These are phyloP conservation scores for Lactifluus volemus DNA, from an alignment of 768 basidiomycete species.

Conservation along the genomic window DNA sequence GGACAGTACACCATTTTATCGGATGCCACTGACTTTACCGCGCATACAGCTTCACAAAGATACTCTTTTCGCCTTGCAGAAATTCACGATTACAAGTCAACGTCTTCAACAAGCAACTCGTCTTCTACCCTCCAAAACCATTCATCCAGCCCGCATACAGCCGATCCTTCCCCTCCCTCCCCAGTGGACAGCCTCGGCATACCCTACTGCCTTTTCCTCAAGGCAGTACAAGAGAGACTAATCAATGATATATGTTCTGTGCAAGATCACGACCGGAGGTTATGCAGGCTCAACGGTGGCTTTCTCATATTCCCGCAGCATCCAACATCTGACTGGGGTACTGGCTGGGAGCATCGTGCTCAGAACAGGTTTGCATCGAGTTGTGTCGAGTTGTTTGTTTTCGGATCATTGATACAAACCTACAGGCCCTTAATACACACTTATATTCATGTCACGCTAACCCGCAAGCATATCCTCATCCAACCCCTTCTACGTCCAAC, in stretches of 20 bases:
- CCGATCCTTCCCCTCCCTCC: slow-evolving; percentile 18
- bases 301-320: slow-evolving; percentile 47
- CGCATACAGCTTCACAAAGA: slow-evolving; percentile 32
- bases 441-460: slow-evolving; percentile 25
- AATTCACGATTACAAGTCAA: slow-evolving; percentile 46
- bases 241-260: slow-evolving; percentile 40
- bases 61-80: slow-evolving; percentile 39
- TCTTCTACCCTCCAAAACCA: slow-evolving; percentile 27
- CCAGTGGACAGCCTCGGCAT: slow-evolving; percentile 38
- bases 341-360: slow-evolving; percentile 52
- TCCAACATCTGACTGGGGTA: slow-evolving; percentile 48
- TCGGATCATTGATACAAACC: slow-evolving; percentile 13
- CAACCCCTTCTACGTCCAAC: slow-evolving; percentile 54
- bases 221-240: slow-evolving; percentile 48
- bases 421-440: slow-evolving; percentile 51
- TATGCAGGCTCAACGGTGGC: slow-evolving; percentile 50
- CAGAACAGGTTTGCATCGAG: slow-evolving; percentile 34
- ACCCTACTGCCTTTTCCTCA: slow-evolving; percentile 41
- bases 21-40: slow-evolving; percentile 2
- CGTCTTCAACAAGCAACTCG: slow-evolving; percentile 34
- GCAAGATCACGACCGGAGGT: slow-evolving; percentile 25
- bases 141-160: slow-evolving; percentile 16
- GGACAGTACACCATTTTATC: not conserved
- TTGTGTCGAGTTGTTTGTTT: not conserved
- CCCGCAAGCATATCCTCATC: slow-evolving; percentile 42